Evolutionary conservation across 208 protist genomes (phyloP).

Genomic region (Trichomonas tenax): DNA sequence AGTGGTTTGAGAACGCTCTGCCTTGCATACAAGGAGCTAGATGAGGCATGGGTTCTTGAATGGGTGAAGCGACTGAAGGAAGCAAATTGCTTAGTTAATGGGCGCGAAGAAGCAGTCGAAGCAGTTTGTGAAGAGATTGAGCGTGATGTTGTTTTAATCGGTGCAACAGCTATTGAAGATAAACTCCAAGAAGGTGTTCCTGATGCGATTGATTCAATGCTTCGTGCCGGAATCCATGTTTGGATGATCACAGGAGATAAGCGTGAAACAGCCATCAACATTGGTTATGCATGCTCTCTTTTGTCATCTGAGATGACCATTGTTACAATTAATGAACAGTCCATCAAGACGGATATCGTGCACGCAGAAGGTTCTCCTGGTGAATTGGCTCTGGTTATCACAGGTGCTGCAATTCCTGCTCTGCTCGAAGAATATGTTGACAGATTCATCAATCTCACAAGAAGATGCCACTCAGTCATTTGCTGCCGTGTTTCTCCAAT

Average conservation of each 20-base stretch:
- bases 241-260: constrained; percentile 98
- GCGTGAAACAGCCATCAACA: constrained; percentile 75
- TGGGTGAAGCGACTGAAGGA: neutral
- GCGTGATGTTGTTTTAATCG: constrained; percentile 21
- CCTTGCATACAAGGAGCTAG: neutral
- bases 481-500: constrained; percentile 29
- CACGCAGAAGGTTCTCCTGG: neutral
- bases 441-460: constrained; percentile 13
- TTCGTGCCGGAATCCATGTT: constrained; percentile 61
- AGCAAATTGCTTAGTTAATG: constrained; percentile 22
- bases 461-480: constrained; percentile 28
- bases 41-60: neutral
- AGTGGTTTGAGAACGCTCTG: neutral
- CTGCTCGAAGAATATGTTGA: neutral
- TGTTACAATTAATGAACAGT: neutral
- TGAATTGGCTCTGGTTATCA: neutral
- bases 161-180: constrained; percentile 42
- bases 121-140: constrained; percentile 27
- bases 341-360: neutral
- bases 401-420: neutral
- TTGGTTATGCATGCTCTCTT: constrained; percentile 41
- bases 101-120: constrained; percentile 23
- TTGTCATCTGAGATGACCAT: constrained; percentile 29
- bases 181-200: constrained; percentile 79
- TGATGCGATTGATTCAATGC: constrained; percentile 46